phyloP scores from a whole-genome alignment of 768 basidiomycete genomes.

The Mycena galopus region DNA sequence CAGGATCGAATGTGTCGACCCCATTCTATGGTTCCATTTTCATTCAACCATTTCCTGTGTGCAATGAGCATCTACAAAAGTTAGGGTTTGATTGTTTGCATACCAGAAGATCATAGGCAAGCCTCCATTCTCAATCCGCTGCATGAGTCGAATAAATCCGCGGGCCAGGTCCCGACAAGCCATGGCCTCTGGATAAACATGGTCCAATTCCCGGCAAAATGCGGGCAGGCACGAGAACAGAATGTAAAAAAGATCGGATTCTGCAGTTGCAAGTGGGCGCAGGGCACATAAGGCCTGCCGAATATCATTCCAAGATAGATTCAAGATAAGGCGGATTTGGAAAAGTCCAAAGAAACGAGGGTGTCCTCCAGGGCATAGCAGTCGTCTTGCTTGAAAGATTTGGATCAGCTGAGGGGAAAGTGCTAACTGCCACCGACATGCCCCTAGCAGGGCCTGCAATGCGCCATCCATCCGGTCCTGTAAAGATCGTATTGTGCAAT shows the following conservation, averaged over 20 bases:
- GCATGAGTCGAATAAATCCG: neutral
- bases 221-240: neutral
- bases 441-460: neutral
- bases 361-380: no score
- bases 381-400: neutral
- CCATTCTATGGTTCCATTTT: neutral
- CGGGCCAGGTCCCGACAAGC: neutral
- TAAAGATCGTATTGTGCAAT: neutral
- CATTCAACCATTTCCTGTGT: no score
- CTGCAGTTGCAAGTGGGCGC: neutral
- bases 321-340: neutral
- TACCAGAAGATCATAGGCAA: neutral
- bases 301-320: neutral
- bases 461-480: neutral
- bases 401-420: neutral
- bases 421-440: neutral
- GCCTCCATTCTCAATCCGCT: neutral
- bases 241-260: neutral
- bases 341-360: neutral
- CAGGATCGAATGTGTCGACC: conserved; percentile 8
- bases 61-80: neutral
- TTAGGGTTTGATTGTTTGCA: neutral
- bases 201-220: neutral
- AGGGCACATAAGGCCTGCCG: neutral
- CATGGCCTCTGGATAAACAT: neutral